Percentiles rank a stretch among this genome's conserved stretches.
These are phyloP conservation scores for Curvularia spicifera DNA, from an alignment of 2,329 filamentous ascomycete genomes.

Conservation along the genomic window DNA sequence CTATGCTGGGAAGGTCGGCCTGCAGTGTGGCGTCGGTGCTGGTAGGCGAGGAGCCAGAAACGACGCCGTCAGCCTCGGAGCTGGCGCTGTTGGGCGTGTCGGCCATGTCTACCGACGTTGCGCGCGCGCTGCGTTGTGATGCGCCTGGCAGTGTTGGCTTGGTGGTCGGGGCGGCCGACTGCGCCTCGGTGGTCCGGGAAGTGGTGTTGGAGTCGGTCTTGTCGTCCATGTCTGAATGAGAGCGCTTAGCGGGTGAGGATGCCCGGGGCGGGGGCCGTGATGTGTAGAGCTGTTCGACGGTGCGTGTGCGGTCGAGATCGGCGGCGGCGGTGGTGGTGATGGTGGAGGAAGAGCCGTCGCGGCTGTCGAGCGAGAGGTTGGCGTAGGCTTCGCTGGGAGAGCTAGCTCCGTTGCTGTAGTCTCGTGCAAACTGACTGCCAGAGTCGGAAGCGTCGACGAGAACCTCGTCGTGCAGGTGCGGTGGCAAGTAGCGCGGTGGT, in stretches of 20 bases:
- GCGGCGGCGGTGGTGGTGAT: constrained; percentile 31
- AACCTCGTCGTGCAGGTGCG: constrained; percentile 63
- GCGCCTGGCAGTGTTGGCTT: constrained; percentile 28
- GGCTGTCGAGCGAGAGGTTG: constrained; percentile 57
- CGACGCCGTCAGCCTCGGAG: constrained; percentile 39
- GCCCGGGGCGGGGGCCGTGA: constrained; percentile 49
- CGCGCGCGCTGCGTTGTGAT: constrained; percentile 40
- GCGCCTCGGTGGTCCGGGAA: constrained; percentile 27
- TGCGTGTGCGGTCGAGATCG: constrained; percentile 34
- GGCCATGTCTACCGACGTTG: constrained; percentile 55
- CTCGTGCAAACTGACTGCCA: constrained; percentile 32
- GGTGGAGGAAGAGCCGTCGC: constrained; percentile 32
- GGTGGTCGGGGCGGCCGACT: constrained; percentile 34
- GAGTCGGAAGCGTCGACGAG: constrained; percentile 43
- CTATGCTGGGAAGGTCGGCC: constrained; percentile 48
- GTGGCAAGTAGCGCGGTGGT: constrained; percentile 60
- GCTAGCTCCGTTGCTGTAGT: constrained; percentile 51
- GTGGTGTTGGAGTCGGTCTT: constrained; percentile 15
- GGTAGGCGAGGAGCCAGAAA: constrained; percentile 27
- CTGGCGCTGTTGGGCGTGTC: constrained; percentile 40
- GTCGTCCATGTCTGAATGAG: constrained; percentile 62
- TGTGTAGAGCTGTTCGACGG: constrained; percentile 21
- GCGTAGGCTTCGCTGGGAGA: constrained; percentile 62
- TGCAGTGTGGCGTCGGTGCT: constrained; percentile 21
- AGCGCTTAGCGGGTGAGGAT: constrained; percentile 62